phyloP scores from a whole-genome alignment of 192 early-diverging fungal genomes.

The Mortierella claussenii region DNA sequence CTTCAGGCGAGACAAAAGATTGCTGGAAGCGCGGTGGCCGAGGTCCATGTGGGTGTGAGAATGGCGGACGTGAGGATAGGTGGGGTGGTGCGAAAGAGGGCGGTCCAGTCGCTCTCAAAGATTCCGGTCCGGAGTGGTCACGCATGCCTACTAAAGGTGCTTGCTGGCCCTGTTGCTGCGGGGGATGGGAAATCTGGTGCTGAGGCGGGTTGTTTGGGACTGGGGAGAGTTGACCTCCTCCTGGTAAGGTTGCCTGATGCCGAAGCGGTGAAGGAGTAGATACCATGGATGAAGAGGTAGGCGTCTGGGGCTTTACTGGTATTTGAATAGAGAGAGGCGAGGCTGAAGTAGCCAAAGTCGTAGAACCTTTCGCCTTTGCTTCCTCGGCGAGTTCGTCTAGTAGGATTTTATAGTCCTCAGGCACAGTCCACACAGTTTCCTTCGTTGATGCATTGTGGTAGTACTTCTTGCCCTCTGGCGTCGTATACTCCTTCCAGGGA shows the following conservation, averaged over 20 bases:
- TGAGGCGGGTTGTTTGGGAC: slow-evolving; percentile 8
- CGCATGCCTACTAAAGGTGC: not conserved
- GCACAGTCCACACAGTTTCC: slow-evolving; percentile 89
- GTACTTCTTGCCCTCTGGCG: slow-evolving; percentile 83
- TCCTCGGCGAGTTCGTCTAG: slow-evolving; percentile 51
- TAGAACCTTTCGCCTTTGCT: not conserved
- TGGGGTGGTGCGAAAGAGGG: slow-evolving; percentile 2
- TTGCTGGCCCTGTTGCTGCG: slow-evolving; percentile 9
- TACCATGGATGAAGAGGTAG: slow-evolving; percentile 19
- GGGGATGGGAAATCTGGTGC: not conserved
- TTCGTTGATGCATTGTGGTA: slow-evolving; percentile 85
- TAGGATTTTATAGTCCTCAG: slow-evolving; percentile 73
- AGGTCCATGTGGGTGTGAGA: slow-evolving; percentile 14
- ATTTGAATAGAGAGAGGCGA: not conserved
- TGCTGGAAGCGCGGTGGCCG: slow-evolving; percentile 48
- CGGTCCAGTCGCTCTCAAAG: not conserved
- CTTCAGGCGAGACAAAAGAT: slow-evolving; percentile 25
- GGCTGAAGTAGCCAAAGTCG: not conserved
- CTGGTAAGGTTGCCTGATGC: slow-evolving; percentile 16
- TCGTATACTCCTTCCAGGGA: slow-evolving; percentile 89
- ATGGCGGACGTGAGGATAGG: slow-evolving; percentile 4
- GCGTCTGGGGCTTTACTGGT: slow-evolving; percentile 10
- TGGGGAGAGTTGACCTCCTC: slow-evolving; percentile 5
- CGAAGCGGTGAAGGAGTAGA: slow-evolving; percentile 34
- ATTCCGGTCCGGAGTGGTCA: slow-evolving; percentile 4